These are phyloP conservation scores for Eucalyptus cloeziana DNA, from an alignment of 345 rosid genomes.

Conservation along the genomic window DNA sequence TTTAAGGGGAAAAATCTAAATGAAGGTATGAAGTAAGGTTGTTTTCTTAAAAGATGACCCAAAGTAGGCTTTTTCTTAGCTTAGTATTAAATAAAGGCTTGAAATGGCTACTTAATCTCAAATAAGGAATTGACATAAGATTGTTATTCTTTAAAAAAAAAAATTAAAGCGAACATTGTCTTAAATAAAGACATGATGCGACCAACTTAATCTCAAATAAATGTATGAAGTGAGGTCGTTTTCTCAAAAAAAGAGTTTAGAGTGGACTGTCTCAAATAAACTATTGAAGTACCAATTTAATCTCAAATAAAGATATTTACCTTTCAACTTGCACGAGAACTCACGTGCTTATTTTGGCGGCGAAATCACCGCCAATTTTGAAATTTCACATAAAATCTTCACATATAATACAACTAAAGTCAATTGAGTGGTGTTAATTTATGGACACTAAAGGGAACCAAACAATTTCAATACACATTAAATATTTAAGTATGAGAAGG, in stretches of 20 bases:
- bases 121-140: too few relatives aligned
- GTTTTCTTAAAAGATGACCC: not conserved
- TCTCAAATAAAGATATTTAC: not conserved
- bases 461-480: not conserved
- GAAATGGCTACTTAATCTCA: not conserved
- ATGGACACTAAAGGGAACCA: not conserved
- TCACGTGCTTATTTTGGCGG: not conserved
- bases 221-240: rapidly evolving
- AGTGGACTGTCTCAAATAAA: not conserved
- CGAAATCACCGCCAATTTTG: not conserved
- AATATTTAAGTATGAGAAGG: not conserved
- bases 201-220: too few relatives aligned
- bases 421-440: not conserved
- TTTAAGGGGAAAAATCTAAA: too few relatives aligned
- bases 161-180: too few relatives aligned
- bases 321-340: not conserved
- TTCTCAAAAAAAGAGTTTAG: too few relatives aligned
- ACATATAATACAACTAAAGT: not conserved
- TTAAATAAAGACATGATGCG: too few relatives aligned
- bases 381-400: not conserved
- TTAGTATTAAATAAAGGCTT: not conserved
- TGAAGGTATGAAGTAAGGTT: not conserved
- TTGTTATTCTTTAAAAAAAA: too few relatives aligned
- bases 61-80: not conserved
- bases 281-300: not conserved